Evolutionary conservation across 2,329 filamentous ascomycete genomes (phyloP).

Genomic region (Epichloe gansuensis): DNA sequence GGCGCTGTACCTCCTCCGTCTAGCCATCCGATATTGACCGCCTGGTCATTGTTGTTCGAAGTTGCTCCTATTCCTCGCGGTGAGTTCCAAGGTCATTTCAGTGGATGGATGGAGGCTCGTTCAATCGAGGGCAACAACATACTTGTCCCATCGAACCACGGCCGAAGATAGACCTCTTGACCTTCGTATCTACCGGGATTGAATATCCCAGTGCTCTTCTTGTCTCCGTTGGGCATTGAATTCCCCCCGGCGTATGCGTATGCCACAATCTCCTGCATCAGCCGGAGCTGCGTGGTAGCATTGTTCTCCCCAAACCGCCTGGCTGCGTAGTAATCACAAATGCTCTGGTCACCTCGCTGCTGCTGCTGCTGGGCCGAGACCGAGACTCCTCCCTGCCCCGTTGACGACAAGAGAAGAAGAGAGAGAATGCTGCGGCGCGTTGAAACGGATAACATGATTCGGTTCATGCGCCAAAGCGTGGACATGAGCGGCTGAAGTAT

Average conservation of each 20-base stretch:
- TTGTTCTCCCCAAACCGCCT: conserved; percentile 13
- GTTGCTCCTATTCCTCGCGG: conserved; percentile 8
- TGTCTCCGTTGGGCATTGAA: conserved; percentile 7
- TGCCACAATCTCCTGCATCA: conserved; percentile 18
- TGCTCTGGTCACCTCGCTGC: conserved; percentile 7
- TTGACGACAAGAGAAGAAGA: not conserved
- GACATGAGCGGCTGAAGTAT: not conserved
- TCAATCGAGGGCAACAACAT: not conserved
- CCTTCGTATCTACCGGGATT: conserved; percentile 14
- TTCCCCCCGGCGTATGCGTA: conserved; percentile 17
- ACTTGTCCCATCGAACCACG: conserved; percentile 20
- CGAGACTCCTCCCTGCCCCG: not conserved
- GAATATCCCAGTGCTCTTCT: conserved; percentile 17
- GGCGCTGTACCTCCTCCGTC: conserved; percentile 17
- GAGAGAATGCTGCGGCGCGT: not conserved
- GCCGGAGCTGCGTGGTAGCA: conserved; percentile 13
- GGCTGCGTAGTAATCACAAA: conserved; percentile 20
- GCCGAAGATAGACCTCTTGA: conserved; percentile 12
- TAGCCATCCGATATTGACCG: conserved; percentile 16
- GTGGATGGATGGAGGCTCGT: not conserved
- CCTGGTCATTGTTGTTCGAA: conserved; percentile 16
- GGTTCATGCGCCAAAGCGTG: not conserved
- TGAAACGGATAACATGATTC: not conserved
- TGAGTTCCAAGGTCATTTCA: not conserved
- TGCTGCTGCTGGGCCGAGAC: not conserved